These are phyloP conservation scores for Oryza punctata DNA, from an alignment of 176 grass and related monocot genomes.

Conservation along the genomic window DNA sequence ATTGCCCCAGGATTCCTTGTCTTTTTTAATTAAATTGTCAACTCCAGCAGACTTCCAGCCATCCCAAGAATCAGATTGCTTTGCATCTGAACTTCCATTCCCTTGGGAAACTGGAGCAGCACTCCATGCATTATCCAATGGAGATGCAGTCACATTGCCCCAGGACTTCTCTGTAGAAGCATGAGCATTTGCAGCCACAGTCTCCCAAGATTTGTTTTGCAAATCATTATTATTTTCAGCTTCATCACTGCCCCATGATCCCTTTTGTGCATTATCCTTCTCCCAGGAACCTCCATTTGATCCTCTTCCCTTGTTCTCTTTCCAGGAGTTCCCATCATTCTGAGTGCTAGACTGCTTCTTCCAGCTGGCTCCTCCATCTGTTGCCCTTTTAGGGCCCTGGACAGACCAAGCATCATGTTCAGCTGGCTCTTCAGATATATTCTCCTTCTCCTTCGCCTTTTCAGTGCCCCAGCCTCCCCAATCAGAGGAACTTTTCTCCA, in stretches of 20 bases:
- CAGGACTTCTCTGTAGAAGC: slow-evolving; percentile 7
- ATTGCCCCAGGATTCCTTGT: slow-evolving; percentile 34
- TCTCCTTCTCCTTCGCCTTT: slow-evolving; percentile 35
- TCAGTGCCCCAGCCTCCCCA: slow-evolving; percentile 58
- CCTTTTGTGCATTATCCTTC: slow-evolving; percentile 10
- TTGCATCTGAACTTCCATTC: slow-evolving; percentile 40
- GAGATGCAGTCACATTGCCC: slow-evolving; percentile 23
- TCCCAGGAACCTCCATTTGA: slow-evolving; percentile 42
- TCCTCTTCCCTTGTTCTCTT: slow-evolving; percentile 16
- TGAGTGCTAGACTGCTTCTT: slow-evolving; percentile 22
- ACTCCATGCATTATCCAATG: slow-evolving; percentile 16
- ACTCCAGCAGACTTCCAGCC: slow-evolving; percentile 38
- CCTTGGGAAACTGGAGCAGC: slow-evolving; percentile 28
- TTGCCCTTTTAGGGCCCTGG: slow-evolving; percentile 24
- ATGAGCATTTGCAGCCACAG: neutral
- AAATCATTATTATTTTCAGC: slow-evolving; percentile 4
- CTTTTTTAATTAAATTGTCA: slow-evolving; percentile 14
- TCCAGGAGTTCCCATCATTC: slow-evolving; percentile 16
- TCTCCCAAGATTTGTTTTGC: slow-evolving; percentile 43
- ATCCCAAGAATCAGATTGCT: slow-evolving; percentile 47
- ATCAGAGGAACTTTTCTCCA: slow-evolving; percentile 32
- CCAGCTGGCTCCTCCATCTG: slow-evolving; percentile 10
- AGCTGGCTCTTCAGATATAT: slow-evolving; percentile 27
- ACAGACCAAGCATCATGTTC: slow-evolving; percentile 40
- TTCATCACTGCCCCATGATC: slow-evolving; percentile 26